Base-by-base conservation (phyloP, 2,329 filamentous ascomycete genomes). In the Arthroderma sp. region DNA sequence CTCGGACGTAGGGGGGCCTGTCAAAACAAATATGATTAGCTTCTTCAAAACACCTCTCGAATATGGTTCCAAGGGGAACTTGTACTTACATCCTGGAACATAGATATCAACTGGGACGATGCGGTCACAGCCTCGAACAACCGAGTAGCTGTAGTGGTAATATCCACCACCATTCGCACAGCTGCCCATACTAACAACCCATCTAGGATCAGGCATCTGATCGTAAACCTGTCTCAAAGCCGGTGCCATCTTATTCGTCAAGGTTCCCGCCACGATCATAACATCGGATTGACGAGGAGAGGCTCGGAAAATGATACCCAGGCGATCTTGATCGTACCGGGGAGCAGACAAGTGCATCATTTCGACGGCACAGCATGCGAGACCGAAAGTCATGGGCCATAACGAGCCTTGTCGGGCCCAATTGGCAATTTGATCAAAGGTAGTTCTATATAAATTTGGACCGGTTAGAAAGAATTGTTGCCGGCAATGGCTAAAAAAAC, bases 281-380 rank as follows among this genome's bases (percentile, higher is more conserved):
- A 91, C 82, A 65, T 91, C 85, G 51, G 84, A 86, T 66, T 89
- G 84, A 52, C 84, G 82, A 3, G 84, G 84, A 36, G 83, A 88
- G 50, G 84, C 84, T 57, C 84, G 80, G 78, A 89, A 89, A 64
- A 89, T 89, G 62, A 91, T 89, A 55, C 85, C 85, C 51, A 88
- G 72, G 33, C 85, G 78, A 68, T 93, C 86, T 64, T 93, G 86
- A 61, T 93, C 86, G 75, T 93, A 93, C 47, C 86, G 83, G 31
- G 86, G 86, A 43, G 85, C 87, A 37, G 86, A 93, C 39, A 89
- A 73, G 66, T 93, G 86, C 86, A 93, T 93, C 86, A 93, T 93
- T 64, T 93, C 86, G 60, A 93, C 71, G 66, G 85, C 86, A 68
- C 86, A 93, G 75, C 86, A 93, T 57, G 86, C 86, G 48, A 93